A percentile compares a stretch with the other conserved stretches of the same genome.
Evolutionary conservation across 2,329 filamentous ascomycete species (phyloP).

Genomic region (Aspergillus ibericus): DNA sequence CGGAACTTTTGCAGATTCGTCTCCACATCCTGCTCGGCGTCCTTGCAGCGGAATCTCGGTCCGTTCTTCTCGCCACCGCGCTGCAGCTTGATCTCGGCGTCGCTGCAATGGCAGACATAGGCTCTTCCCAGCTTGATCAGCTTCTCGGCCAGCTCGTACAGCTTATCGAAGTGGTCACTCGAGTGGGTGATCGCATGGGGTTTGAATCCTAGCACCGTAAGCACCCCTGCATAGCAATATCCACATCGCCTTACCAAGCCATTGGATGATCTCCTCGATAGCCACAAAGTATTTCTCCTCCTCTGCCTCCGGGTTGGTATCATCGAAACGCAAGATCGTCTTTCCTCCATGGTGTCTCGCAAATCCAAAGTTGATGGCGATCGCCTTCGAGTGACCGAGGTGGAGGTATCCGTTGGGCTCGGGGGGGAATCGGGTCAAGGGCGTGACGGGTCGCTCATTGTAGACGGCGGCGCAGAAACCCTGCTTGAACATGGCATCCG

Average conservation of each 20-base stretch:
- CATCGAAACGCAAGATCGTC: slow-evolving; percentile 75
- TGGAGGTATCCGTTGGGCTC: slow-evolving; percentile 94
- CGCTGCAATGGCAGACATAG: slow-evolving; percentile 82
- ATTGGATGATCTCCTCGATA: slow-evolving; percentile 84
- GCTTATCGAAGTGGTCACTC: slow-evolving; percentile 82
- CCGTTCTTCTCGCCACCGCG: slow-evolving; percentile 71
- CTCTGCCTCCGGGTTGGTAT: slow-evolving; percentile 93
- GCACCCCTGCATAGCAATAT: neutral
- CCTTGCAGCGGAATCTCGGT: slow-evolving; percentile 50
- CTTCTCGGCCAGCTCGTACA: slow-evolving; percentile 87
- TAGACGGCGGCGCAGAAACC: slow-evolving; percentile 74
- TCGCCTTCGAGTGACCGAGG: slow-evolving; percentile 92
- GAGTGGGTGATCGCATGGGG: slow-evolving; percentile 80
- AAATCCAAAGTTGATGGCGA: slow-evolving; percentile 95
- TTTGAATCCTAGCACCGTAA: slow-evolving; percentile 59
- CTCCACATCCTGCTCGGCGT: slow-evolving; percentile 54
- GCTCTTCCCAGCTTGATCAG: slow-evolving; percentile 69
- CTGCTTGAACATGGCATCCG: slow-evolving; percentile 73
- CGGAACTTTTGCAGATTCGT: slow-evolving; percentile 65
- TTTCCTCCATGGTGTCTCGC: slow-evolving; percentile 78
- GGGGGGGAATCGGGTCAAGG: slow-evolving; percentile 72
- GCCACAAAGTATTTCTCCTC: slow-evolving; percentile 85
- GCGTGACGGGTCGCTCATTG: slow-evolving; percentile 59
- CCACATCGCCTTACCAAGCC: slow-evolving; percentile 55
- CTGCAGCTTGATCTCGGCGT: slow-evolving; percentile 81